Base-by-base conservation (phyloP, 306 rosid species). In the Castanopsis chinensis region DNA sequence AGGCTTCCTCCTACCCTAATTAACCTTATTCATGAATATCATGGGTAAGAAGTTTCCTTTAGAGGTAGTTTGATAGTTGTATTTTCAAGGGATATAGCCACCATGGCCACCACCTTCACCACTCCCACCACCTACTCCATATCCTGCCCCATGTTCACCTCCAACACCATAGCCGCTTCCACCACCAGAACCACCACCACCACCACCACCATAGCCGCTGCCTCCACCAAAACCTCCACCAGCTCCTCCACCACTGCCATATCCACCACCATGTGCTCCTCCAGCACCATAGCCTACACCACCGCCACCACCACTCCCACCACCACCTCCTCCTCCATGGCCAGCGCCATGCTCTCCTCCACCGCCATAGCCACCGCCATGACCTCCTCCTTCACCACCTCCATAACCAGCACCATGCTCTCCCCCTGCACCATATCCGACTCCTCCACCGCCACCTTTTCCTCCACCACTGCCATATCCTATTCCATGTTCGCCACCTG, bases 31-130 rank as follows among this genome's bases (percentile, higher is more conserved):
- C 43, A 18, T 56, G n/a, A 74, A 17, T 28, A 73, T 37, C 13
- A 15, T 3, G 19, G 45, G 15, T 17, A 28, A 20, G 11, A 57
- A 32, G 63, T 25, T 60, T 28, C 55, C 68, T 23, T 52, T 14
- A 33, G 49, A 49, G 59, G 49, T 4, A 43, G 0, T 19, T 61
- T n/a, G 35, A 54, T 53, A 59, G 33, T 23, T 27, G 23, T 51
- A 30, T 15, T 69, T 67, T 83, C 83, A 89, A 28, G 92, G 94
- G 37, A 78, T 77, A 83, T 91, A 88, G 71, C 92, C 92, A 49
- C 92, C 97, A 52, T 86, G 82, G 13, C 94, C 90, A 3, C 89
- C 94, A 0, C 88, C 90, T 60, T 77, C 86, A 28, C 84, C 86
- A 4, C 81, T 70, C 58, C 80, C 94, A 1, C 86, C 82, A 10